A percentile compares a stretch with the other conserved stretches of the same genome.
Conservation (phyloP, 331 rosid genomes). For the Telfairia occidentalis region DNA sequence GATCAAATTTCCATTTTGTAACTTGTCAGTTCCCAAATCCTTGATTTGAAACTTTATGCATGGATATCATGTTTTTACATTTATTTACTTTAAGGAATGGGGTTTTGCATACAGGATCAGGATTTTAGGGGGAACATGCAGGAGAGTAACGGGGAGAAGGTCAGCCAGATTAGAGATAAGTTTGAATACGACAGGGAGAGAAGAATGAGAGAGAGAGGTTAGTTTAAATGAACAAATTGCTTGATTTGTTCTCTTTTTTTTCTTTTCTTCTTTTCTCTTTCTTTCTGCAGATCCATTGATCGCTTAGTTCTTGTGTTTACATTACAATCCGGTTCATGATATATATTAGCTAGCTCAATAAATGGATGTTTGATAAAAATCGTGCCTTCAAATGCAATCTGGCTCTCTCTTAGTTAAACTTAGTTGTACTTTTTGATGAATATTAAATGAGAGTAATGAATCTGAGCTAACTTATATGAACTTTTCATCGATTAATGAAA, state of each 20-base stretch:
- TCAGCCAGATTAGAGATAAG: constrained; percentile 65
- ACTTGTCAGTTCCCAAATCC: neutral
- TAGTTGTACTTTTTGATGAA: neutral
- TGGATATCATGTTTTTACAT: neutral
- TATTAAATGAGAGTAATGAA: neutral
- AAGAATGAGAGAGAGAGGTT: constrained; percentile 90
- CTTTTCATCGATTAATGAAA: too few relatives aligned
- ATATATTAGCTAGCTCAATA: neutral
- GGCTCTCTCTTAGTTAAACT: neutral
- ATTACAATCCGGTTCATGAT: neutral
- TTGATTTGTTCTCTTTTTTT: neutral
- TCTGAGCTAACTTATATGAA: neutral
- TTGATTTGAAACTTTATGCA: neutral
- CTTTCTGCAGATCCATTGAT: neutral
- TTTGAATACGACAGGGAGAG: constrained; percentile 90
- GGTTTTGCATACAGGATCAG: constrained; percentile 46
- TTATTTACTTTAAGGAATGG: constrained; percentile 8
- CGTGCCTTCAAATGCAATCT: neutral
- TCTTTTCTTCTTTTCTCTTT: neutral
- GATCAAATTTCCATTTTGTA: neutral
- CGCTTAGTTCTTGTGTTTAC: neutral
- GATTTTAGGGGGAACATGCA: constrained; percentile 37
- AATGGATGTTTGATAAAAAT: neutral
- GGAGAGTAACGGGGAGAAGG: constrained; percentile 56
- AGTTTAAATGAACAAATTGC: constrained; percentile 19